phyloP scores from a whole-genome alignment of 108 stramenopile species.

The Nannochloropsis salina region DNA sequence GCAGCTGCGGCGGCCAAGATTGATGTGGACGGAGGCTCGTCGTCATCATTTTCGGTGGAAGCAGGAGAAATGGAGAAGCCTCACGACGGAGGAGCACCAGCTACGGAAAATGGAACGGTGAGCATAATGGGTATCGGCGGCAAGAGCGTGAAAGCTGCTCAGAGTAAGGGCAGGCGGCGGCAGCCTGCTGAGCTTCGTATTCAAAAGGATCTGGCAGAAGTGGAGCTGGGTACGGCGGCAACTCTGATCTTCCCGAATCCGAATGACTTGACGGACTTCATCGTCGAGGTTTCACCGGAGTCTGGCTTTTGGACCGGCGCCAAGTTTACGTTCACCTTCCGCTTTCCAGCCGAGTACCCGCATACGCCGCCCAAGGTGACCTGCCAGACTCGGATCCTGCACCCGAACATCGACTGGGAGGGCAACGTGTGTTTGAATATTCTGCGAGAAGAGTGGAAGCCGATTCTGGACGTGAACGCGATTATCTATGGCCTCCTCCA shows the following conservation, averaged over 20 bases:
- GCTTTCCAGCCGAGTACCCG: constrained; percentile 90
- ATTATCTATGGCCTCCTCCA: constrained; percentile 98
- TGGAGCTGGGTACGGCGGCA: constrained; percentile 96
- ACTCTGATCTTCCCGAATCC: constrained; percentile 85
- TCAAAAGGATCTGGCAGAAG: constrained; percentile 82
- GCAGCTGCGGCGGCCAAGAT: neutral
- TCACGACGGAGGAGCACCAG: neutral
- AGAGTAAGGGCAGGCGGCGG: neutral
- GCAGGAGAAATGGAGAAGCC: neutral
- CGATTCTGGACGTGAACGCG: constrained; percentile 95
- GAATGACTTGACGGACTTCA: constrained; percentile 85
- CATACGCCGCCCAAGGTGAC: constrained; percentile 97
- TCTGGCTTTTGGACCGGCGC: constrained; percentile 88
- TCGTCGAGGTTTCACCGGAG: constrained; percentile 78
- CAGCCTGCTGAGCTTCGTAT: constrained; percentile 14
- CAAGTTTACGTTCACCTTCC: constrained; percentile 87
- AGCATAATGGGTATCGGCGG: neutral
- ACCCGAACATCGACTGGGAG: constrained; percentile 44
- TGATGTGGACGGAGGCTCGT: neutral
- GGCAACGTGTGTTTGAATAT: constrained; percentile 99
- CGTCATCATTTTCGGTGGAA: neutral
- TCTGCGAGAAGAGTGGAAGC: constrained; percentile 96
- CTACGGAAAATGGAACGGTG: constrained; percentile 14
- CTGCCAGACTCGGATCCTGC: constrained; percentile 56
- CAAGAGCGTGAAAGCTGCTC: neutral